Conservation (phyloP, 805 yeast species). For the Maudiozyma barnettii region DNA sequence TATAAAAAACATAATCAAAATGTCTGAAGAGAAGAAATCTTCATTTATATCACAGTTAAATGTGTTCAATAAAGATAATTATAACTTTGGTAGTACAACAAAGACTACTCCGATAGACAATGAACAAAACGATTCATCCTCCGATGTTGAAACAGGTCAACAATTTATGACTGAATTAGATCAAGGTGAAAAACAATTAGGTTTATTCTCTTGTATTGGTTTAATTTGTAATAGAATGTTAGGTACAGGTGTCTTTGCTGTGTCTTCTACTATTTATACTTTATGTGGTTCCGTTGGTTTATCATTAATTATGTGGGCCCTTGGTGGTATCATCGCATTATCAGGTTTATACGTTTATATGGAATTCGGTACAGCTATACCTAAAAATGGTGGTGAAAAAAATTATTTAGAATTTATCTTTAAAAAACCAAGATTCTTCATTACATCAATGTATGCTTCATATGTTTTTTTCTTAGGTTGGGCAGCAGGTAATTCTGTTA, state of each 20-base stretch:
- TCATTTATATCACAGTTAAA: constrained; percentile 22
- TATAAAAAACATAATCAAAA: neutral
- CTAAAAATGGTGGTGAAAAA: constrained; percentile 81
- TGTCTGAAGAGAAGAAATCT: constrained; percentile 10
- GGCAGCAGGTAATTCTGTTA: constrained; percentile 79
- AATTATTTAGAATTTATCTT: constrained; percentile 68
- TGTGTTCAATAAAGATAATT: constrained; percentile 24
- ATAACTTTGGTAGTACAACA: constrained; percentile 6
- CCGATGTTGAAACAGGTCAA: constrained; percentile 21
- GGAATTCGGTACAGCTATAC: constrained; percentile 72
- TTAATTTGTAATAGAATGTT: constrained; percentile 59
- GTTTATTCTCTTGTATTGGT: constrained; percentile 52
- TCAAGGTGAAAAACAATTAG: constrained; percentile 36
- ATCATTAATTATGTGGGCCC: constrained; percentile 61
- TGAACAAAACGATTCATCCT: constrained; percentile 5
- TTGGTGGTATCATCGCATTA: constrained; percentile 61
- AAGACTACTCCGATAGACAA: neutral
- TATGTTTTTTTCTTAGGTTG: constrained; percentile 70
- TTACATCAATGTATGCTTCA: constrained; percentile 57
- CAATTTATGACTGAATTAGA: constrained; percentile 31
- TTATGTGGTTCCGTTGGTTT: constrained; percentile 62
- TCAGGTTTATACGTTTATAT: constrained; percentile 60
- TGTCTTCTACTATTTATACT: constrained; percentile 48
- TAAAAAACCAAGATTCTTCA: constrained; percentile 57
- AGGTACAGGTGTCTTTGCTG: constrained; percentile 70